A percentile compares a stretch with the other conserved stretches of the same genome.
These are phyloP conservation scores for Dalbergia cochinchinensis DNA, from an alignment of 306 rosid species.

Conservation along the genomic window DNA sequence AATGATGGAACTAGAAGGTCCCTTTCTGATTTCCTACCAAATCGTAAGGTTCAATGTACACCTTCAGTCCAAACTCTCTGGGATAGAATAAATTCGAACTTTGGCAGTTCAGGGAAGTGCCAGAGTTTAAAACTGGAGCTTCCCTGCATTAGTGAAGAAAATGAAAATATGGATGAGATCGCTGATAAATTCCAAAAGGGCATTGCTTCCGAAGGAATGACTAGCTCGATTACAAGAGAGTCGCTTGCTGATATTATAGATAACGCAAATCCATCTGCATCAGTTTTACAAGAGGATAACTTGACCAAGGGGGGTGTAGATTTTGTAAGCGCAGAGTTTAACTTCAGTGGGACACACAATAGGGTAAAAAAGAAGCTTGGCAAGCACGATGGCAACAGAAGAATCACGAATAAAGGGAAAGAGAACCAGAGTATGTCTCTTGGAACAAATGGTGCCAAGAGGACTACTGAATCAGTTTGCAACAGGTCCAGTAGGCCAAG, in stretches of 20 bases:
- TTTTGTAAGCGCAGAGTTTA: slow-evolving; percentile 57
- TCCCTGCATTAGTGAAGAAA: slow-evolving; percentile 89
- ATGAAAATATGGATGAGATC: slow-evolving; percentile 75
- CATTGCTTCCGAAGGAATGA: slow-evolving; percentile 47
- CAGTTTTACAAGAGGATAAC: slow-evolving; percentile 60
- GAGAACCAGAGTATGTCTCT: slow-evolving; percentile 59
- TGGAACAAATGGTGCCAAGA: slow-evolving; percentile 62
- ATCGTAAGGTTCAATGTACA: slow-evolving; percentile 47
- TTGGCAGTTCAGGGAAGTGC: slow-evolving; percentile 76
- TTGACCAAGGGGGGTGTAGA: slow-evolving; percentile 61
- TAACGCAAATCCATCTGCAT: slow-evolving; percentile 52
- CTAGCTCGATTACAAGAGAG: slow-evolving; percentile 55
- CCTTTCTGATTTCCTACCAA: slow-evolving; percentile 66
- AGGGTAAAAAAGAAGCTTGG: slow-evolving; percentile 59
- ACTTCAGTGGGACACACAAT: slow-evolving; percentile 59
- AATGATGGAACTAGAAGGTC: slow-evolving; percentile 57
- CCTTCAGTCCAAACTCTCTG: slow-evolving; percentile 80
- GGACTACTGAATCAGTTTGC: slow-evolving; percentile 58
- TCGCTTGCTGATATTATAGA: slow-evolving; percentile 70
- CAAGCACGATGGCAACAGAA: slow-evolving; percentile 52
- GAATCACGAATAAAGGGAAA: slow-evolving; percentile 57
- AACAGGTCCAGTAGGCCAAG: slow-evolving; percentile 46
- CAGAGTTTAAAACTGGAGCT: slow-evolving; percentile 76
- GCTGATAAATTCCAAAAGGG: slow-evolving; percentile 56
- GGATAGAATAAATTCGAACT: slow-evolving; percentile 66